Evolutionary conservation across 2,329 filamentous ascomycete genomes (phyloP), one percentile per base, ranked within the genome.

Genomic region (Aschersonia sp.): DNA sequence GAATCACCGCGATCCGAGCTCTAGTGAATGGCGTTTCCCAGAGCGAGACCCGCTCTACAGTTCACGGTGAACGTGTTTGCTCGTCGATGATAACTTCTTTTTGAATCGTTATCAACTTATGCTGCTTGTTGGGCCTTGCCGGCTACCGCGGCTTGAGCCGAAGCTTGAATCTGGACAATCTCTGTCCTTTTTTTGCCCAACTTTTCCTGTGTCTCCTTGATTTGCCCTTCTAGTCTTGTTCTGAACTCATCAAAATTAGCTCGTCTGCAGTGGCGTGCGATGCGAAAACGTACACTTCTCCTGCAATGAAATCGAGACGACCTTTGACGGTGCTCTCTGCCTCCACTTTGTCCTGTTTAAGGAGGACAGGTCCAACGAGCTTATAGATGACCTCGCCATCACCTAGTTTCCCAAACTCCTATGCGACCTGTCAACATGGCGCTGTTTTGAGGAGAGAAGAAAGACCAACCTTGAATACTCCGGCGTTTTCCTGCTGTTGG

Each of bases 311-410:
- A 54, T 95, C 88, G 45, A 98, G 65, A 30, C 92, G 80, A 22
- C 87, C 87, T 56, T 94, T 87, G 14, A 98, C 92, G 0, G 88
- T 89, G 72, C 86, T 84, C 54, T 88, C 81, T 0, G 92, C 92
- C 63, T 98, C 92, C 2, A 79, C 70, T 64, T 86, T 89, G 49
- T 97, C 92, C 66, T 98, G 92, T 73, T 97, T 95, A 59, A 98
- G 66, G 39, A 98, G 70, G 6, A 97, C 86, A 0, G 92, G 92
- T 0, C 92, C 92, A 44, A 95, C 81, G 41, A 95, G 79, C 68
- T 97, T 98, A 77, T 94, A 98, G 64, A 98, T 94, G 53, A 81
- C 87, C 59, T 94, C 84, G 56, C 83, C 84, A 39, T 89, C 83
- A 56, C 81, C 77, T 50, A 43, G 73, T 47, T 76, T 74, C 41